These are phyloP conservation scores for Moelleriella libera DNA, from an alignment of 2,329 filamentous ascomycete species.

Conservation along the genomic window DNA sequence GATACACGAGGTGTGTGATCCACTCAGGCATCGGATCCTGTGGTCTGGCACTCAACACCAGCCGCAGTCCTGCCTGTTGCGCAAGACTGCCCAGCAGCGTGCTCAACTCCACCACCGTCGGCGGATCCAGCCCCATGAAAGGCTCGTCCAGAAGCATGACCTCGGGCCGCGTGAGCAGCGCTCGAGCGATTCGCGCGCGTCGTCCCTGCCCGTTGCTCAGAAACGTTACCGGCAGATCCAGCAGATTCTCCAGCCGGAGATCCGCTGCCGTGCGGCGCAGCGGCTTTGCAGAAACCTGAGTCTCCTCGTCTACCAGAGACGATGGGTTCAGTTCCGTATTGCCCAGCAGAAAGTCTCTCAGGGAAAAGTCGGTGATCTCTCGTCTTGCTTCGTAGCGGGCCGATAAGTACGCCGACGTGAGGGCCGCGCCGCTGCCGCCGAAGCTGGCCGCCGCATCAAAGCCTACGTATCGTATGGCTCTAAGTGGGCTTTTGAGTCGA, in stretches of 20 bases:
- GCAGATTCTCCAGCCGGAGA: conserved; percentile 51
- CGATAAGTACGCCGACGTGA: conserved; percentile 68
- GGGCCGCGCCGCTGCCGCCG: conserved; percentile 34
- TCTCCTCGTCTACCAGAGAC: conserved; percentile 15
- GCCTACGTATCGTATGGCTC: conserved; percentile 77
- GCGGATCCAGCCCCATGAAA: conserved; percentile 90
- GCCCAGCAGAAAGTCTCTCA: conserved; percentile 67
- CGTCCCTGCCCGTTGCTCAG: conserved; percentile 89
- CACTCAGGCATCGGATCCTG: conserved; percentile 82
- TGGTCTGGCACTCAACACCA: conserved; percentile 66
- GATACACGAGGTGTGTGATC: conserved; percentile 71
- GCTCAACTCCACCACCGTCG: conserved; percentile 59
- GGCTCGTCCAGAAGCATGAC: conserved; percentile 82
- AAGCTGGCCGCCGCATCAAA: conserved; percentile 62
- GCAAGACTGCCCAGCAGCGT: conserved; percentile 56
- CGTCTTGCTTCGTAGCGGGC: conserved; percentile 80
- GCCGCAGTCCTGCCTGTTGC: conserved; percentile 48
- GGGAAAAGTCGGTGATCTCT: conserved; percentile 77
- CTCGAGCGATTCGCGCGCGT: conserved; percentile 75
- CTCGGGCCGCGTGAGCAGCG: conserved; percentile 64
- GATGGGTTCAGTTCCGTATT: conserved; percentile 69
- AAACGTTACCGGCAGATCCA: conserved; percentile 75
- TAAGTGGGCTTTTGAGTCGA: conserved; percentile 41
- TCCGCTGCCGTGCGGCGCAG: conserved; percentile 53
- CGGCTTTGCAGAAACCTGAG: conserved; percentile 34